Evolutionary conservation across 768 basidiomycete genomes (phyloP), one percentile per base, ranked within the genome.

Genomic region (Suillus brevipes): DNA sequence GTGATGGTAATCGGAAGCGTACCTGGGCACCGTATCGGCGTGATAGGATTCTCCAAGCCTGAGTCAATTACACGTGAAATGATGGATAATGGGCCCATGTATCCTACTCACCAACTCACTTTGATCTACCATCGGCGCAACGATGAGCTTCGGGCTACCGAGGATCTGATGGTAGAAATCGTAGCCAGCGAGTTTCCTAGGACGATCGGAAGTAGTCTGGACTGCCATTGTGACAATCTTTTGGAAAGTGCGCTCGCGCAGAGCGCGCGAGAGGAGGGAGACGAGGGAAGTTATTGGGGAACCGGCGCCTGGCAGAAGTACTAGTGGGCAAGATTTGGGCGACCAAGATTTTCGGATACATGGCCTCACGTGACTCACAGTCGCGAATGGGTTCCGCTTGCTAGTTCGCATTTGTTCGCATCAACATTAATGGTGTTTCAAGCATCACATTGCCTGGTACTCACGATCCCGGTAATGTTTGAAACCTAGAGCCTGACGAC

Each of bases 91-190:
- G 28, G 18, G 1, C 28, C 31, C 5, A 16, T 43, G 10, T 40
- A 13, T 23, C 13, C 42, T 18, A 84, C 91, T 70, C 70, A 97
- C 96, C 75, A 98, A 83, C 77, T 98, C 97, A 72, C 91, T 94
- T 80, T 97, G 95, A 76, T 99, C 97, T 0, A 99, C 97, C 97
- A 99, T 99, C 20, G 97, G 97, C 10, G 94, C 97, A 20, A 98
- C 94, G 47, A 99, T 85, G 72, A 86, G 90, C 77, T 91, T 95
- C 10, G 97, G 93, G 71, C 89, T 89, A 9, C 92, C 90, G 31
- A 98, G 82, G 1, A 93, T 85, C 63, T 88, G 79, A 31, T 80
- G 80, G 72, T 95, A 97, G 70, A 97, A 92, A 5, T 94, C 89
- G 71, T 95, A 95, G 3, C 95, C 95, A 62, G 57, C 38, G 6